A percentile compares a stretch with the other conserved stretches of the same genome.
These are phyloP conservation scores for Solanum sejunctum DNA, from an alignment of 257 asterid species.

Conservation along the genomic window DNA sequence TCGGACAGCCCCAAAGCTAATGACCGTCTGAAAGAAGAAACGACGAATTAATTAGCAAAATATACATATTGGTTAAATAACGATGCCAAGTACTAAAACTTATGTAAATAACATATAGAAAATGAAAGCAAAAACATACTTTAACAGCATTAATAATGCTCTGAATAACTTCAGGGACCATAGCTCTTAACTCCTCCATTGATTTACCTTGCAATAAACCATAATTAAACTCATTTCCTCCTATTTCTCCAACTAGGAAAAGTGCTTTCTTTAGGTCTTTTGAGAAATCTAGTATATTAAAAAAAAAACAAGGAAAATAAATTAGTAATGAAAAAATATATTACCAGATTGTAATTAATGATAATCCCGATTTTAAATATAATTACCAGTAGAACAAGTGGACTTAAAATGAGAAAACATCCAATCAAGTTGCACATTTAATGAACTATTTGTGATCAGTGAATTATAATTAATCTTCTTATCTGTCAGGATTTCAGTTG, in stretches of 20 bases:
- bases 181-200: background rate
- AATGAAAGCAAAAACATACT: background rate
- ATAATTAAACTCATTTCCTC: conserved; percentile 3
- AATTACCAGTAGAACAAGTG: conserved; percentile 1
- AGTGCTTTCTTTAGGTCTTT: background rate
- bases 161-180: conserved; percentile 11
- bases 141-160: conserved; percentile 3
- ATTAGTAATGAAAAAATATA: background rate
- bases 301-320: background rate
- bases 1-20: background rate
- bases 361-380: background rate
- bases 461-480: background rate
- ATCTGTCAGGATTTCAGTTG: background rate
- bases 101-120: background rate
- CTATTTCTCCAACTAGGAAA: conserved; percentile 16
- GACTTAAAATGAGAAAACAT: conserved; percentile 15
- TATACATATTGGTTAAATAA: background rate
- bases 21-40: background rate
- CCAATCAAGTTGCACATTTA: conserved; percentile 7
- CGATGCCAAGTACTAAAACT: background rate
- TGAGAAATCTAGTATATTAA: background rate
- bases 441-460: conserved; percentile 2
- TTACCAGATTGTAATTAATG: background rate
- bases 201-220: conserved; percentile 15
- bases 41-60: background rate